Evolutionary conservation across 306 rosid species (phyloP), one percentile per base, ranked within the genome.

Genomic region (Hippophae tibetana): DNA sequence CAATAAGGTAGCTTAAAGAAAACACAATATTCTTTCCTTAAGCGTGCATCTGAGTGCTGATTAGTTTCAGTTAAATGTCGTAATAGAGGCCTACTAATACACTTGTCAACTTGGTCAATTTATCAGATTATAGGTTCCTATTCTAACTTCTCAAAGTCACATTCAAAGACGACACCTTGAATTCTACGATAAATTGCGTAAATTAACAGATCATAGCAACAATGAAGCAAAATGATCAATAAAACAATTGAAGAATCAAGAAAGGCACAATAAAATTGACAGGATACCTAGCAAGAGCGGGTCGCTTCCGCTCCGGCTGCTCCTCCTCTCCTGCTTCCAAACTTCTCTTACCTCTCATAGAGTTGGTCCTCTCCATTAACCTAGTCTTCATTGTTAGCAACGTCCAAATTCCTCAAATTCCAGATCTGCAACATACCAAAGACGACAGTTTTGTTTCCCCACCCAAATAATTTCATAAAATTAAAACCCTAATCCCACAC

Each of bases 271-370:
- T 38, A 43, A 69, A 66, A 9, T 14, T 51, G 43, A 70, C 11
- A 1, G 52, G 68, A 55, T 60, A 89, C 99, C 97, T 93, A 54
- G 99, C 99, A 47, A 93, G 82, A 68, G 97, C 99, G 1, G 99
- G 99, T 58, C 97, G 80, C 79, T 93, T 93, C 42, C 95, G 70
- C 82, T 93, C 97, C 12, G 87, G 90, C 71, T 86, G 94, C 27
- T 93, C 99, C 57, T 86, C 99, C 41, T 84, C 99, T 43, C 86
- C 99, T 42, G 73, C 81, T 27, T 93, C 99, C 65, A 84, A 64
- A 7, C 71, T 25, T 71, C 99, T 86, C 77, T 88, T 92, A 13
- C 86, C 99, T 81, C 89, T 72, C 76, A 74, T 68, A 52, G 90
- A 71, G 72, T 79, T 80, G 1, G 56, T 68, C 66, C 79, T 74